Conservation (phyloP, 1,284 basidiomycete genomes). For the Cronartium ribicola region DNA sequence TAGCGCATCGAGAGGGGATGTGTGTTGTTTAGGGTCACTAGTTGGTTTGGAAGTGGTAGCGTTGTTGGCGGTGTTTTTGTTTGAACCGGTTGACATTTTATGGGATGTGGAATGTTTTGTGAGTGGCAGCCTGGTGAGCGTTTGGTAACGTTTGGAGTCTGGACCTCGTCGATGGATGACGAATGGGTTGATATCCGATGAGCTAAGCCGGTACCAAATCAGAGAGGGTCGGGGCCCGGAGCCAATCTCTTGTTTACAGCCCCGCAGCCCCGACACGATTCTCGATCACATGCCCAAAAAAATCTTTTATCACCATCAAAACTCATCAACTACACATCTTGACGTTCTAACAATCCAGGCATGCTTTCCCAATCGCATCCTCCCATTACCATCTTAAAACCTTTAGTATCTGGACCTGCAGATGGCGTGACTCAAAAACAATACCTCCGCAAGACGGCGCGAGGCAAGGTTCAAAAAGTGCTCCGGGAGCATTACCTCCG, state of each 20-base stretch:
- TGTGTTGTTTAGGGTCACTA: neutral
- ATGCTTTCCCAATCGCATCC: conserved; percentile 27
- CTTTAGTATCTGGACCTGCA: neutral
- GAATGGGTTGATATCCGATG: too few relatives aligned
- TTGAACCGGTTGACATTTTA: neutral
- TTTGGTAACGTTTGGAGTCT: neutral
- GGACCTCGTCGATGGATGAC: neutral
- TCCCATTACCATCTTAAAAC: conserved; percentile 37
- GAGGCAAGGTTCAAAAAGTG: conserved; percentile 90
- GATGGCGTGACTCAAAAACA: conserved; percentile 44
- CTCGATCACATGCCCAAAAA: too few relatives aligned
- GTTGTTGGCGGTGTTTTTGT: neutral
- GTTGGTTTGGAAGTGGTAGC: neutral
- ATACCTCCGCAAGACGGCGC: conserved; percentile 68
- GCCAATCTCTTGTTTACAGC: too few relatives aligned
- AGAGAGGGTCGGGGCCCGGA: too few relatives aligned
- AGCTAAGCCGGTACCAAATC: too few relatives aligned
- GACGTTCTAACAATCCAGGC: neutral
- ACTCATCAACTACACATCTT: too few relatives aligned
- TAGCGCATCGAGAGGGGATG: conserved; percentile 19
- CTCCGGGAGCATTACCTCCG: conserved; percentile 82
- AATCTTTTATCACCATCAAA: too few relatives aligned
- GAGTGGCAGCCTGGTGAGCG: neutral
- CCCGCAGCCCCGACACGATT: too few relatives aligned
- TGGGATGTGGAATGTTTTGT: neutral